These are phyloP conservation scores for Pleurozium schreberi DNA, from an alignment of 225 moss, liverwort and hornwort species.

Conservation along the genomic window DNA sequence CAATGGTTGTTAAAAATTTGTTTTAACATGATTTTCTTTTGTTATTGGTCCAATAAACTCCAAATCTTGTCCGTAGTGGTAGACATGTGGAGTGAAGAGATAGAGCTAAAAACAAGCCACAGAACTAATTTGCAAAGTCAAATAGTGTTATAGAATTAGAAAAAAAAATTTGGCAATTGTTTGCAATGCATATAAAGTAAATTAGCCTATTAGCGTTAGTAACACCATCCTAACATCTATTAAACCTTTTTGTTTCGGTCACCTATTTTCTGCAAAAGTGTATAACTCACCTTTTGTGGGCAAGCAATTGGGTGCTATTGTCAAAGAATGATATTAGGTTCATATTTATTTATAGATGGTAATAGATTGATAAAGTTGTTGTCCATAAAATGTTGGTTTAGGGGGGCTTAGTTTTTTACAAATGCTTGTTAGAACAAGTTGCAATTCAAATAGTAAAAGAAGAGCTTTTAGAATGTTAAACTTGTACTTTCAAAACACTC, in stretches of 20 bases:
- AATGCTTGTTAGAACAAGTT: not conserved
- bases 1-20: not conserved
- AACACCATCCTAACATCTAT: not conserved
- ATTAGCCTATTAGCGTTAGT: fast-evolving
- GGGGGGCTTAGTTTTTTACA: too few relatives aligned
- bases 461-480: not conserved
- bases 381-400: not conserved
- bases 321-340: not conserved
- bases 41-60: not conserved
- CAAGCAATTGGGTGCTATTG: too few relatives aligned
- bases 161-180: fast-evolving
- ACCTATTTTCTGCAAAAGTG: not conserved
- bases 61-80: not conserved
- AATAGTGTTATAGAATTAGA: not conserved
- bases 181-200: not conserved
- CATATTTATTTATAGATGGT: not conserved
- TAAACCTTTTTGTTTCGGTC: too few relatives aligned
- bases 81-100: not conserved
- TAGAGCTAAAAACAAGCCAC: not conserved
- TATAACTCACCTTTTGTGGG: not conserved
- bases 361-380: not conserved
- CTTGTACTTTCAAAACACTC: not conserved
- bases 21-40: not conserved
- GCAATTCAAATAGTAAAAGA: fast-evolving
- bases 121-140: not conserved